Conservation (phyloP, 306 rosid genomes). For the Acacia melanoxylon region DNA sequence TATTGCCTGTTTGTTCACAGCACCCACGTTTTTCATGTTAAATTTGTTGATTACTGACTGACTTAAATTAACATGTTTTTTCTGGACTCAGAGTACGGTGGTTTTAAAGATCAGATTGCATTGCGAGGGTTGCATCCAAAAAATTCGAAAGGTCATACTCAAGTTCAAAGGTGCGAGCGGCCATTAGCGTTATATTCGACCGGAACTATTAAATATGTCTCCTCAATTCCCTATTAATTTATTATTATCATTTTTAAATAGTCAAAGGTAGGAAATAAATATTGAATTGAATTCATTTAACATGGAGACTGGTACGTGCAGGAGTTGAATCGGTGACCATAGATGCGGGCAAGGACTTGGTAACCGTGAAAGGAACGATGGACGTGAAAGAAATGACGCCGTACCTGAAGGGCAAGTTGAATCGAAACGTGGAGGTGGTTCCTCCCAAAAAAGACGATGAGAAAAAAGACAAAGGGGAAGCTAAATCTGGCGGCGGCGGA, state of each 20-base stretch:
- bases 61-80: neutral
- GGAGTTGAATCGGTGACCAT: slow-evolving; percentile 64
- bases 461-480: neutral
- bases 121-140: slow-evolving; percentile 80
- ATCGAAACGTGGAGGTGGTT: slow-evolving; percentile 25
- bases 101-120: slow-evolving; percentile 73
- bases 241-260: neutral
- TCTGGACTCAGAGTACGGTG: slow-evolving; percentile 59
- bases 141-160: slow-evolving; percentile 56
- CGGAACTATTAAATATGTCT: neutral
- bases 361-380: slow-evolving; percentile 68
- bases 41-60: slow-evolving; percentile 12
- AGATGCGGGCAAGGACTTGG: slow-evolving; percentile 63
- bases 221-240: neutral
- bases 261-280: neutral
- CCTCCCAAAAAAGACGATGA: neutral
- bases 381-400: slow-evolving; percentile 52
- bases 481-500: neutral
- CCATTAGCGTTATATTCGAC: neutral
- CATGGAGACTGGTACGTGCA: slow-evolving; percentile 21
- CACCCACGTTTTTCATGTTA: neutral
- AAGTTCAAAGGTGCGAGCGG: slow-evolving; percentile 63
- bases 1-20: neutral
- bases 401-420: slow-evolving; percentile 52
- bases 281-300: neutral